Evolutionary conservation across 78 protist genomes (phyloP).

Genomic region (Speleostelium caveatum): DNA sequence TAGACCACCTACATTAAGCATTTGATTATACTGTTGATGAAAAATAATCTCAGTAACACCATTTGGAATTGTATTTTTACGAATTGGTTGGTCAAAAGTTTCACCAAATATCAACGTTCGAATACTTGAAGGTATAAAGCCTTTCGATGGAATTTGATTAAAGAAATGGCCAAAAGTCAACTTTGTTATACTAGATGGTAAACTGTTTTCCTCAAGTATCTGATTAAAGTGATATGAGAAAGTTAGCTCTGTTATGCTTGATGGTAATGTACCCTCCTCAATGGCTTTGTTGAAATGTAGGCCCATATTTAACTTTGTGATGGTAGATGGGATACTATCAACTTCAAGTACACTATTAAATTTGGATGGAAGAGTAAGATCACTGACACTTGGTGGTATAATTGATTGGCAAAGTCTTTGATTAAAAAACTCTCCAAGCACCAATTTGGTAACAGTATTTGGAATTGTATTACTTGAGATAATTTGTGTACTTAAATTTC

Average conservation of each 20-base stretch:
- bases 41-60: constrained; percentile 5
- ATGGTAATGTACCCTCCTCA: background rate
- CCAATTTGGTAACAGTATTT: too few relatives aligned
- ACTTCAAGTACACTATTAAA: background rate
- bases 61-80: background rate
- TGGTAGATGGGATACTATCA: background rate
- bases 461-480: too few relatives aligned
- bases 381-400: constrained; percentile 4
- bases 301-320: background rate
- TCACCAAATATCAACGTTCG: background rate
- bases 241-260: too few relatives aligned
- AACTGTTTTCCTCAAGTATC: background rate
- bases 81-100: background rate
- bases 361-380: background rate
- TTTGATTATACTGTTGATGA: background rate
- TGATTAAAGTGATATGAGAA: background rate
- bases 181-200: background rate
- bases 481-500: too few relatives aligned
- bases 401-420: background rate
- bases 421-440: background rate
- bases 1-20: background rate
- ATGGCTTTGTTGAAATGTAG: background rate
- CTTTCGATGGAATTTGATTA: background rate
- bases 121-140: background rate
- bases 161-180: background rate